phyloP scores from a whole-genome alignment of 2,329 filamentous ascomycete genomes.

The Botrytis sinoallii region DNA sequence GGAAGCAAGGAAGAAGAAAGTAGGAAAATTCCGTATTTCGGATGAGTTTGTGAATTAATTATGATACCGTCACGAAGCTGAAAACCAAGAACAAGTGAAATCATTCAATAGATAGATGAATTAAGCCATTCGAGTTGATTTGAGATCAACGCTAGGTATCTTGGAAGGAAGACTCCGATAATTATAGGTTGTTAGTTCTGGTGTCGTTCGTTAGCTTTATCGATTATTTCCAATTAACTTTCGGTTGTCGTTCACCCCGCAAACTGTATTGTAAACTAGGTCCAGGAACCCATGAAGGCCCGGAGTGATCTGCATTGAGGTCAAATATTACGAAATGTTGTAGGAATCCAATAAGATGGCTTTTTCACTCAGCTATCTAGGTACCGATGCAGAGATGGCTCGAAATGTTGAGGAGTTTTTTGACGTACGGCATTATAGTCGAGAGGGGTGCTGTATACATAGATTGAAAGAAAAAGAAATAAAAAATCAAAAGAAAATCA shows the following conservation, averaged over 20 bases:
- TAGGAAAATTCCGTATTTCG: not conserved
- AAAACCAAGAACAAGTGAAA: not conserved
- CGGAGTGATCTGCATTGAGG: not conserved
- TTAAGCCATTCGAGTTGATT: not conserved
- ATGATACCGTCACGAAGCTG: not conserved
- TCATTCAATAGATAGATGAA: not conserved
- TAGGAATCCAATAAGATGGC: not conserved
- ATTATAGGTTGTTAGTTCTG: not conserved
- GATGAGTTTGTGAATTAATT: not conserved
- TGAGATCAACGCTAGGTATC: not conserved
- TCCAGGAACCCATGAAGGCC: not conserved
- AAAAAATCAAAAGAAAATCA: not conserved
- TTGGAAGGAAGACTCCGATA: not conserved
- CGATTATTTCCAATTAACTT: not conserved
- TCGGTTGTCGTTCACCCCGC: not conserved
- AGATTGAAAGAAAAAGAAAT: not conserved
- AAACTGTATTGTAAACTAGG: not conserved
- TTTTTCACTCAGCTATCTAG: not conserved
- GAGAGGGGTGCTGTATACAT: not conserved
- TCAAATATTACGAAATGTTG: not conserved
- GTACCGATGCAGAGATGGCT: not conserved
- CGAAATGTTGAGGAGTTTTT: not conserved
- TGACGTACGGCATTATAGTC: not conserved
- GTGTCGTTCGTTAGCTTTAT: not conserved
- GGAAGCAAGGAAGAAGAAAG: conserved; percentile 1